Conservation (phyloP, 2,329 filamentous ascomycete genomes). For the Ceratocystis destructans region DNA sequence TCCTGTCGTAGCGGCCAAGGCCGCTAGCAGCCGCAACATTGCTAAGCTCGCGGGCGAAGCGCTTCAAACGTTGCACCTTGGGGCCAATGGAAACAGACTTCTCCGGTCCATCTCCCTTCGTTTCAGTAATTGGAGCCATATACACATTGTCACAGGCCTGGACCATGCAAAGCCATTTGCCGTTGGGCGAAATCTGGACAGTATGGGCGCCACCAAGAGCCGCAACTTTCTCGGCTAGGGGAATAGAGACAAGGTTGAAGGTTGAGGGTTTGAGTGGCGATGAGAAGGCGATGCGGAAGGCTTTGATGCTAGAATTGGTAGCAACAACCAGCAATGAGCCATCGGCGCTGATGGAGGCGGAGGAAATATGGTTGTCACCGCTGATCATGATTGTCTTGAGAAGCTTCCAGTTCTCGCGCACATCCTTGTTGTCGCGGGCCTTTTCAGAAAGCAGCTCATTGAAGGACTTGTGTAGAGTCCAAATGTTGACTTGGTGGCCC, state of each 20-base stretch:
- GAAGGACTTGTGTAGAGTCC: conserved; percentile 43
- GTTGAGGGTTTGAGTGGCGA: conserved; percentile 40
- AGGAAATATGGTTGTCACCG: conserved; percentile 73
- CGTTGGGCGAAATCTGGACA: conserved; percentile 55
- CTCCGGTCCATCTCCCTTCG: conserved; percentile 14
- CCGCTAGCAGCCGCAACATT: conserved; percentile 48
- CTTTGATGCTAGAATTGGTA: conserved; percentile 59
- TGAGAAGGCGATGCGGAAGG: conserved; percentile 42
- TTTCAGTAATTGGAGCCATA: conserved; percentile 34
- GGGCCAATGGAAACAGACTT: conserved; percentile 22
- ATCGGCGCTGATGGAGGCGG: conserved; percentile 54
- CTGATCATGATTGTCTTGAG: conserved; percentile 54
- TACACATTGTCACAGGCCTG: conserved; percentile 47
- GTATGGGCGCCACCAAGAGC: conserved; percentile 56
- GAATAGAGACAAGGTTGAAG: conserved; percentile 57
- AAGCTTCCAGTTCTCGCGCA: conserved; percentile 46
- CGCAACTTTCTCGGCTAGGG: conserved; percentile 44
- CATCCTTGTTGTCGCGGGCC: conserved; percentile 29
- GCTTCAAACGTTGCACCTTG: conserved; percentile 35
- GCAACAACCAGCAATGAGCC: conserved; percentile 64
- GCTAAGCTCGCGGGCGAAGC: conserved; percentile 40
- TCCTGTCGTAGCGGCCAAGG: conserved; percentile 62
- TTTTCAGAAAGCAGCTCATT: conserved; percentile 33
- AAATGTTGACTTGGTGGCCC: conserved; percentile 76
- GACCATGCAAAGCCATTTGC: conserved; percentile 53